phyloP scores from a whole-genome alignment of 495 filamentous ascomycete genomes.

The Letharia lupina region DNA sequence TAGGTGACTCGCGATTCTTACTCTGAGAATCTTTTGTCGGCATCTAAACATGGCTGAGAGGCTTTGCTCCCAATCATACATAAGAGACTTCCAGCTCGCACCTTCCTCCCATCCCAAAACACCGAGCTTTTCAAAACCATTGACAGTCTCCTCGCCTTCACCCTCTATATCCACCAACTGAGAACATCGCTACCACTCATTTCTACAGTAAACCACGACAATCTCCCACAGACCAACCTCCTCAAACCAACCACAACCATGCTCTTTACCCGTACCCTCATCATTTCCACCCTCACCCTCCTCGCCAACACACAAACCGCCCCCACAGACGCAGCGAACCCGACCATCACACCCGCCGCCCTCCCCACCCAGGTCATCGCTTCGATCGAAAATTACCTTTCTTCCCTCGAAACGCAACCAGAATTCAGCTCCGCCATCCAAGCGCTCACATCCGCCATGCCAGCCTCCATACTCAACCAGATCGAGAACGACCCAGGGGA shows the following conservation, averaged over 20 bases:
- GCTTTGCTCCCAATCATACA: background rate
- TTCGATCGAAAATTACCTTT: background rate
- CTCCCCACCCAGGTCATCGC: background rate
- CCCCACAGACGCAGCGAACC: background rate
- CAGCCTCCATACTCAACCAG: background rate
- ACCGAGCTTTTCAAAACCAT: background rate
- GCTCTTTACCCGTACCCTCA: slow-evolving; percentile 4
- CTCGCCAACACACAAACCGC: slow-evolving; percentile 1
- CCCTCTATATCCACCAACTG: background rate
- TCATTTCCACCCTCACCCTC: slow-evolving; percentile 9
- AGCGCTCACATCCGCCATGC: slow-evolving; percentile 6
- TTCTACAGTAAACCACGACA: background rate
- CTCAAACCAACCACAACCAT: slow-evolving; percentile 4
- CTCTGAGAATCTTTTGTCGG: background rate
- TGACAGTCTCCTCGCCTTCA: background rate
- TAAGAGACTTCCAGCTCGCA: background rate
- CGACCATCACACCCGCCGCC: background rate
- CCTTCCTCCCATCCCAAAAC: no score
- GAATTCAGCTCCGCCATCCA: background rate
- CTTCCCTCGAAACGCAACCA: background rate
- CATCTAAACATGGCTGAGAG: background rate
- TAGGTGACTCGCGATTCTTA: no score
- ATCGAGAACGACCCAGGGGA: background rate
- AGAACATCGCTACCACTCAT: background rate
- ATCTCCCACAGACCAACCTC: background rate